phyloP scores from a whole-genome alignment of 228 moss, liverwort and hornwort genomes.

The Sphagnum magellanicum region DNA sequence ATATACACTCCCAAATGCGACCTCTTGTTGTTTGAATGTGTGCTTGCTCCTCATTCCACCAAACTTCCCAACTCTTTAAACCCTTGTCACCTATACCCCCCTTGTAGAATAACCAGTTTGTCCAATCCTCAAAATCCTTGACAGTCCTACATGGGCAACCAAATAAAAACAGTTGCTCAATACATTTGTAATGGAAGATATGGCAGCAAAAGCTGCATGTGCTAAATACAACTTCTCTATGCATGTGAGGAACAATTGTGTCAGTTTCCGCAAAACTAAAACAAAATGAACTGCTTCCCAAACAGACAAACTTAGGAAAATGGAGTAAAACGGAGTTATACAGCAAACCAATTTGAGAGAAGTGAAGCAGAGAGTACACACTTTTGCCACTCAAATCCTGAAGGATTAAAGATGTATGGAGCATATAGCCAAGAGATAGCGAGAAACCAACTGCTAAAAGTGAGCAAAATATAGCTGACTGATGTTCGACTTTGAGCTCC shows the following conservation, averaged over 20 bases:
- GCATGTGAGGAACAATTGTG: no score
- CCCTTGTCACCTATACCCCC: conserved; percentile 93
- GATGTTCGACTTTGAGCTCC: conserved; percentile 56
- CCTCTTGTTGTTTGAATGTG: conserved; percentile 73
- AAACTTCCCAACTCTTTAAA: conserved; percentile 92
- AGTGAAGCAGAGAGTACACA: conserved; percentile 13
- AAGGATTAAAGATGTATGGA: conserved; percentile 93
- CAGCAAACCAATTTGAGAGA: not conserved
- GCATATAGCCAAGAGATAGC: conserved; percentile 97
- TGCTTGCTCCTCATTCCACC: conserved; percentile 94
- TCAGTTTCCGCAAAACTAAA: no score
- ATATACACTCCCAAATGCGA: conserved; percentile 73
- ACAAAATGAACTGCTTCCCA: no score
- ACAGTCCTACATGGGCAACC: conserved; percentile 52
- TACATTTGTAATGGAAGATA: no score
- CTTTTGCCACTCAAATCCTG: conserved; percentile 99
- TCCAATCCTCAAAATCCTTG: conserved; percentile 96
- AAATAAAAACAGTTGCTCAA: no score
- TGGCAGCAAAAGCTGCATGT: no score
- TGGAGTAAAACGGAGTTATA: no score
- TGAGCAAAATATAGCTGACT: conserved; percentile 73
- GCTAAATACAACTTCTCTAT: no score
- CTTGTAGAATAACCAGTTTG: conserved; percentile 95
- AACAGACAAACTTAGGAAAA: no score
- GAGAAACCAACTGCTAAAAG: conserved; percentile 98